Base-by-base conservation (phyloP, 2,329 filamentous ascomycete species). In the Coniella vitis region DNA sequence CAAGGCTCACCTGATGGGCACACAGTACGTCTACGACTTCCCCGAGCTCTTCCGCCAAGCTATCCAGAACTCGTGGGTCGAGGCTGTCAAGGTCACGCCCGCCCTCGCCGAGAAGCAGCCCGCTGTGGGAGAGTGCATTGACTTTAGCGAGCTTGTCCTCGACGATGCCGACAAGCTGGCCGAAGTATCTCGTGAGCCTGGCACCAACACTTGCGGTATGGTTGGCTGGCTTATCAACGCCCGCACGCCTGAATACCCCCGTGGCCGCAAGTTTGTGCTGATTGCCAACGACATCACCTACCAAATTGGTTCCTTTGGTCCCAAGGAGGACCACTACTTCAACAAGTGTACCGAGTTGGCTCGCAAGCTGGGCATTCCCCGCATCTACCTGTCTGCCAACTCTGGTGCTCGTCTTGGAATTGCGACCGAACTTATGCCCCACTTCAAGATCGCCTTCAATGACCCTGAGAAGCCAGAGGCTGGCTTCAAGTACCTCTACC, bases 1-100 rank as follows among this genome's bases (percentile, higher is more conserved):
- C 83, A 96, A 95, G 84, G 93, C 93, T 58, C 93, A 98, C 67
- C 75, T 97, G 54, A 96, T 98, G 90, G 93, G 93, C 56, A 98
- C 93, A 22, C 93, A 98, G 71, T 98, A 96, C 66, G 93, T 97
- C 47, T 98, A 98, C 67, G 93, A 98, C 70, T 98, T 98, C 85
- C 93, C 93, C 25, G 93, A 98, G 77, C 83, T 98, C 42, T 98
- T 98, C 86, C 83, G 93, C 63, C 93, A 97, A 71, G 90, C 93
- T 38, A 89, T 95, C 64, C 90, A 96, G 74, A 96, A 96, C 76
- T 87, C 81, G 70, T 98, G 93, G 93, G 72, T 74, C 63, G 84
- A 84, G 66, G 82, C 83, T 49, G 77, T 87, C 56, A 81, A 83
- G 65, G 83, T 84, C 65, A 83, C 91, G 61, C 77, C 88, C 10